Base-by-base conservation (phyloP, 2,329 filamentous ascomycete species). In the Xylaria sp. region DNA sequence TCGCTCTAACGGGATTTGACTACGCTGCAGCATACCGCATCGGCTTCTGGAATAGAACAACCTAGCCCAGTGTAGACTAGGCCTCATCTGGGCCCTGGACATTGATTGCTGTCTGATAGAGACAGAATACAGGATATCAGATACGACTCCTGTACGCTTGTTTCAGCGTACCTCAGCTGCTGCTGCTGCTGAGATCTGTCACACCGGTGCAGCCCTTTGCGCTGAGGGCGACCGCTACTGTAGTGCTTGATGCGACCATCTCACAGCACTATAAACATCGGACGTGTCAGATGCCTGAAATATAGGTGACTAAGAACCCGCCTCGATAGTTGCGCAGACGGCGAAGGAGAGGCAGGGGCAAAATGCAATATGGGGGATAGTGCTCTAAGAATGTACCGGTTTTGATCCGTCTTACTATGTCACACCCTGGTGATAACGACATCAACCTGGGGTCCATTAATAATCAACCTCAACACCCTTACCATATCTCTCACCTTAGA, bases 321-420 rank as follows among this genome's bases (percentile, higher is more conserved):
- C 53, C 38, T 66, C 54, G 59, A 51, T 63, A 62, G 42, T 44
- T 59, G 46, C 15, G 46, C 36, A 53, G 33, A 15, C 42, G 51
- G 44, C 49, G 23, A 61, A 42, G 58, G 38, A 54, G n/a, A 59
- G 28, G 40, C 38, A 28, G 17, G 31, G 36, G 40, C 13, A 17
- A 44, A 36, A 64, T 69, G 64, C 57, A 67, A 67, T 54, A 69
- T 69, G 67, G 67, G 54, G 56, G 28, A 64, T 64, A 69, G 60
- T 26, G 28, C 44, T 58, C 13, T 64, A 65, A 58, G n/a, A 42
- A 61, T 69, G 44, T 17, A 60, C 67, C 57, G 67, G 63, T 53
- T 53, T 48, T 63, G 59, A 63, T 48, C 56, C 61, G 69, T 62
- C 64, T 59, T 66, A 69, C 69, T 69, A 71, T 71, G 69, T 69